Percentiles rank a stretch among this genome's conserved stretches.
Evolutionary conservation across 352 stramenopile genomes (phyloP).

Genomic region (Halophytophthora polymorphica): DNA sequence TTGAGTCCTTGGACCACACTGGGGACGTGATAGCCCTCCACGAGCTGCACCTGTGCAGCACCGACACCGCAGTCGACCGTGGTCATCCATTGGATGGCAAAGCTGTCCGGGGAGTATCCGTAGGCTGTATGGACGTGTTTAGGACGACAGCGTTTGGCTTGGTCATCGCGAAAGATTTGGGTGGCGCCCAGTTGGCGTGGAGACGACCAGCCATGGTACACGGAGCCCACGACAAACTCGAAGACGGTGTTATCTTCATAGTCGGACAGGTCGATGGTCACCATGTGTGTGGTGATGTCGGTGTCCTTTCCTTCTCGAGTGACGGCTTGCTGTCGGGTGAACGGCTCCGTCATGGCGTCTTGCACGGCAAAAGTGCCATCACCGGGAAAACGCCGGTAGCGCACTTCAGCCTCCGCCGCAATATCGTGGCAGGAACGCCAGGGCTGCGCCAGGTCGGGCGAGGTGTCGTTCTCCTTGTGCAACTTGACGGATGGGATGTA

Average conservation of each 20-base stretch:
- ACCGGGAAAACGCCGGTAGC: conserved; percentile 41
- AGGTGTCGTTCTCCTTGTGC: conserved; percentile 32
- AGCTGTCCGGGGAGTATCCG: conserved; percentile 46
- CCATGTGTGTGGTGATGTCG: conserved; percentile 51
- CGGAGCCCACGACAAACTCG: conserved; percentile 75
- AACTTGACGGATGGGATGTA: conserved; percentile 66
- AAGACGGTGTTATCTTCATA: conserved; percentile 19
- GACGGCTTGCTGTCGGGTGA: too few relatives aligned
- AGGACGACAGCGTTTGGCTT: conserved; percentile 54
- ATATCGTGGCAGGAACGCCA: conserved; percentile 75
- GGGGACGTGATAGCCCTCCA: conserved; percentile 48
- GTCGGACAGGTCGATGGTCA: conserved; percentile 41
- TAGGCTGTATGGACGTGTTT: conserved; percentile 86
- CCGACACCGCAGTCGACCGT: conserved; percentile 48
- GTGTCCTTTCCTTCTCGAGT: too few relatives aligned
- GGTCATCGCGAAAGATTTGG: conserved; percentile 29
- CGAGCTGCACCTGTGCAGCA: conserved; percentile 47
- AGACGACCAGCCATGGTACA: conserved; percentile 77
- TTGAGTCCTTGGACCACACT: conserved; percentile 35
- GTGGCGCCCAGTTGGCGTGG: conserved; percentile 58
- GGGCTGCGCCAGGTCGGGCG: conserved; percentile 28
- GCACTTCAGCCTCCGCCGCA: conserved; percentile 42
- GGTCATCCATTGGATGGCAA: conserved; percentile 81
- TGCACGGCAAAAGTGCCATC: conserved; percentile 38
- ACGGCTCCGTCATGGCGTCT: conserved; percentile 44